Evolutionary conservation across 805 yeast species (phyloP).

Genomic region (Sugiyamaella chiloensis): DNA sequence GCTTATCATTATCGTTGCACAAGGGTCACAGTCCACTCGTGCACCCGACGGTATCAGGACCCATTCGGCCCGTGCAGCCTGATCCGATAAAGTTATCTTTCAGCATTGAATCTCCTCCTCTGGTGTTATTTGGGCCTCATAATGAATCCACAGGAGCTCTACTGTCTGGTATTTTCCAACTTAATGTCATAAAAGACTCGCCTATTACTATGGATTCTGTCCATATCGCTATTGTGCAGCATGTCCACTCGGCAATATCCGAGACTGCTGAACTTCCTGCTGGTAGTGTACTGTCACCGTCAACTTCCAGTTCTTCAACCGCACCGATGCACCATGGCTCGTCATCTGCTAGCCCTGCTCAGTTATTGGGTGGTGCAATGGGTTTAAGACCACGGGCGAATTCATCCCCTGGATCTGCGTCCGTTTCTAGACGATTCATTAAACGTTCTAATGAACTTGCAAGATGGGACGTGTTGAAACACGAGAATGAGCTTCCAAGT

Average conservation of each 20-base stretch:
- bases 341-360: neutral
- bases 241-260: constrained; percentile 37
- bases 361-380: neutral
- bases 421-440: constrained; percentile 36
- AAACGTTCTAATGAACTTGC: constrained; percentile 61
- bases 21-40: neutral
- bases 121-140: constrained; percentile 77
- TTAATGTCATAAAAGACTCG: constrained; percentile 49
- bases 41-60: neutral
- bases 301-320: neutral
- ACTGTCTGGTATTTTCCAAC: constrained; percentile 69
- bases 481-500: constrained; percentile 52
- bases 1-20: neutral
- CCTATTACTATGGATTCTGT: constrained; percentile 52
- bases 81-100: constrained; percentile 31
- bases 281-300: neutral
- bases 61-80: too few species aligned
- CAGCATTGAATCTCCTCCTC: constrained; percentile 85
- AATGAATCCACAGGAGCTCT: constrained; percentile 81
- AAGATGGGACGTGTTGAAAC: constrained; percentile 78
- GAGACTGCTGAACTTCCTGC: neutral
- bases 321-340: neutral
- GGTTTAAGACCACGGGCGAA: constrained; percentile 19
- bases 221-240: constrained; percentile 60
- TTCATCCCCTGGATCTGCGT: constrained; percentile 34